phyloP scores from a whole-genome alignment of 495 filamentous ascomycete species.

The Daldinia concentrica region DNA sequence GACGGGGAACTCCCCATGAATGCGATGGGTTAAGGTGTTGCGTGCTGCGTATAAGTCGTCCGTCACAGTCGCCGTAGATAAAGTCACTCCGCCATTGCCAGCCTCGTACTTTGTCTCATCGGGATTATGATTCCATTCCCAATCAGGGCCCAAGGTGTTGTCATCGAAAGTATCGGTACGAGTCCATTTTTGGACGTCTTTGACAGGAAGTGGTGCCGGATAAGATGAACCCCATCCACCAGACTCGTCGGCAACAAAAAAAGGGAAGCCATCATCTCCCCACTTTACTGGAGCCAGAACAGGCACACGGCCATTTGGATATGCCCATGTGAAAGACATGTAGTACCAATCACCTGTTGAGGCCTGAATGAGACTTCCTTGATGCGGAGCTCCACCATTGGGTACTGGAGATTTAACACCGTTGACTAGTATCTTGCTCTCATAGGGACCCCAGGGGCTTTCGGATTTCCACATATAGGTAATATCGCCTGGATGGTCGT shows the following conservation, averaged over 20 bases:
- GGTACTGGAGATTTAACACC: conserved; percentile 53
- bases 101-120: conserved; percentile 50
- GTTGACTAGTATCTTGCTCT: conserved; percentile 48
- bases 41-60: conserved; percentile 61
- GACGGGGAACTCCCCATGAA: conserved; percentile 56
- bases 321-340: conserved; percentile 64
- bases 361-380: conserved; percentile 66
- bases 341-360: conserved; percentile 66
- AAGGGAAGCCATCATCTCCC: conserved; percentile 61
- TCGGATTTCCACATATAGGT: conserved; percentile 60
- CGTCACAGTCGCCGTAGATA: conserved; percentile 63
- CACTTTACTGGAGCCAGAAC: conserved; percentile 64
- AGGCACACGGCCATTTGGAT: conserved; percentile 65
- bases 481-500: conserved; percentile 54
- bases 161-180: conserved; percentile 59
- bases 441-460: conserved; percentile 60
- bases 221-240: conserved; percentile 59
- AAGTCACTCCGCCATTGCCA: conserved; percentile 46
- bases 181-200: conserved; percentile 32
- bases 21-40: conserved; percentile 66
- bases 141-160: conserved; percentile 50
- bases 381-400: conserved; percentile 58
- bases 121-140: conserved; percentile 74
- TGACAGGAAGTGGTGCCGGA: conserved; percentile 50
- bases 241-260: conserved; percentile 48